Evolutionary conservation across 2,329 filamentous ascomycete genomes (phyloP), one percentile per base, ranked within the genome.

Genomic region (Aspergillus flavus): DNA sequence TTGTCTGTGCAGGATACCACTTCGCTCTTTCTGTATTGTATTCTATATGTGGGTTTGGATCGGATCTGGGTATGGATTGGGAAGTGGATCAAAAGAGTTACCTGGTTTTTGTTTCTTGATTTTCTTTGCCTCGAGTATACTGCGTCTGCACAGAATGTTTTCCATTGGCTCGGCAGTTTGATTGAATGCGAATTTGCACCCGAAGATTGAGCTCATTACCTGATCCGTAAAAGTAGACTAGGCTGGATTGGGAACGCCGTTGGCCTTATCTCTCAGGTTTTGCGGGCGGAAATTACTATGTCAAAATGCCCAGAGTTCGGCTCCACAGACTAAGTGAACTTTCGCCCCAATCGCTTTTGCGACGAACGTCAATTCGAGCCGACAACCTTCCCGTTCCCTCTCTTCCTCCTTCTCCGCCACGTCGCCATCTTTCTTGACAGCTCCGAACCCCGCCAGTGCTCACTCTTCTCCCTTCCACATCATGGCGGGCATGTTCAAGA

Each of bases 401-500:
- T 68, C 59, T 21, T 54, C 56, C 50, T 63, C 61, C 65, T 56
- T 59, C 61, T 65, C 57, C 63, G 64, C 68, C 68, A 70, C 69
- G 68, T 69, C 59, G 61, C 62, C 64, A 64, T 58, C 41, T 62
- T 62, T 11, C 52, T 57, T 48, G 57, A 36, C 34, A 36, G 59
- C 60, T 54, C 32, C 57, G 39, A 43, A 46, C 58, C 61, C 61
- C 39, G 53, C 16, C 48, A 52, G 59, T 68, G 69, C 69, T 63
- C 66, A 66, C 64, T 61, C 63, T 65, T 67, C 64, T 65, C 66
- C 23, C 67, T 66, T 72, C 68, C 52, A 67, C 70, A 70, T 68
- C 66, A 79, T 79, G 77, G 76, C 76, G 69, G 75, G 73, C 67
- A 61, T 79, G 65, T 68, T 79, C 67, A 77, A 78, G 70, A 79